Percentiles rank a stretch among this genome's conserved stretches.
These are phyloP conservation scores for Cercospora sp. DNA, from an alignment of 2,329 filamentous ascomycete species.

Conservation along the genomic window DNA sequence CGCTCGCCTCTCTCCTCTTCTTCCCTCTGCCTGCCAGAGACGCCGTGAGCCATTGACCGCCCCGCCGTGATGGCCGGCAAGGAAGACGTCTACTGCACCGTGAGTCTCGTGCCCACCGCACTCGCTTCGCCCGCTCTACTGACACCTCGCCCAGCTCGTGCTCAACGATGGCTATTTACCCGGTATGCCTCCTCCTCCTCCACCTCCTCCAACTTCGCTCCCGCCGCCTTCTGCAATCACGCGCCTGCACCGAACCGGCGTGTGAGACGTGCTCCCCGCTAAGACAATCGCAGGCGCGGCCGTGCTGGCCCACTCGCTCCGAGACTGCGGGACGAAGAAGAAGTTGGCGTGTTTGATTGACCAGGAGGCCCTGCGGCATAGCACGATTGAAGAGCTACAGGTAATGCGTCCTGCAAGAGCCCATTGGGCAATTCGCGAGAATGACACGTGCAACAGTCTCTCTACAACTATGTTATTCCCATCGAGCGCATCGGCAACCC, in stretches of 20 bases:
- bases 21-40: not conserved
- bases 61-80: conserved; percentile 32
- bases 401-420: conserved; percentile 44
- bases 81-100: conserved; percentile 67
- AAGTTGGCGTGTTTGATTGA: conserved; percentile 85
- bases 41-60: not conserved
- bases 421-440: not conserved
- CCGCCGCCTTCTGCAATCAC: conserved; percentile 8
- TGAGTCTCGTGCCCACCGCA: conserved; percentile 40
- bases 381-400: conserved; percentile 76
- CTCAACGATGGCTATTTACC: conserved; percentile 91
- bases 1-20: not conserved
- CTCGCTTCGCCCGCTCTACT: not conserved
- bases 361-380: conserved; percentile 71
- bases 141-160: conserved; percentile 65
- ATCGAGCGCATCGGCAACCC: conserved; percentile 77
- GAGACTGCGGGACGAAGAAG: conserved; percentile 83
- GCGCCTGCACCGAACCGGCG: not conserved
- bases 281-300: conserved; percentile 69
- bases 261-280: conserved; percentile 10
- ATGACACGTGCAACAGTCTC: conserved; percentile 52
- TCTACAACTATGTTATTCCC: conserved; percentile 87
- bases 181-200: conserved; percentile 56
- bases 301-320: conserved; percentile 89
- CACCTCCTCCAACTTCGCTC: not conserved